Evolutionary conservation across 2,329 filamentous ascomycete genomes (phyloP).

Genomic region (Fusarium sp.): DNA sequence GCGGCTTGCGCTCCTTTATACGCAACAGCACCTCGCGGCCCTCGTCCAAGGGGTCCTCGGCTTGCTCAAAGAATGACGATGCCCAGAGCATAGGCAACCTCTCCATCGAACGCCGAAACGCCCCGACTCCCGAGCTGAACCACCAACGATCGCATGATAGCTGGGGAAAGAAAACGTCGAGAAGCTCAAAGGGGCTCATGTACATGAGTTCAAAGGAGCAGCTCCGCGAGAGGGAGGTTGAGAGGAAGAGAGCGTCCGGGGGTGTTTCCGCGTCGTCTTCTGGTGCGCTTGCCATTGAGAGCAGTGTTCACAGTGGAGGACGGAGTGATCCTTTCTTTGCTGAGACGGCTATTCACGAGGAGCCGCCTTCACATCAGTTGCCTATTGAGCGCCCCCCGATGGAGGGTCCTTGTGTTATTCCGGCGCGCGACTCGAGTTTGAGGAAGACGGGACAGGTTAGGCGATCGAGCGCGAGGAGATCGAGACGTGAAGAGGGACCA

Average conservation of each 20-base stretch:
- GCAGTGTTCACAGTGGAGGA: slow-evolving; percentile 51
- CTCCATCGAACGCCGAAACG: slow-evolving; percentile 69
- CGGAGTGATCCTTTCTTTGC: slow-evolving; percentile 64
- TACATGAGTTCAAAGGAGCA: slow-evolving; percentile 81
- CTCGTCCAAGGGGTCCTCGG: slow-evolving; percentile 68
- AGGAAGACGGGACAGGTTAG: slow-evolving; percentile 67
- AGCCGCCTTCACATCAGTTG: slow-evolving; percentile 53
- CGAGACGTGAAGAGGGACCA: slow-evolving; percentile 59
- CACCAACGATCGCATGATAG: slow-evolving; percentile 70
- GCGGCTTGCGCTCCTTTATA: slow-evolving; percentile 71
- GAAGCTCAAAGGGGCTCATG: slow-evolving; percentile 71
- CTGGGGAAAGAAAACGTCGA: slow-evolving; percentile 69
- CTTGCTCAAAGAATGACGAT: slow-evolving; percentile 68
- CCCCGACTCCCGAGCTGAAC: slow-evolving; percentile 62
- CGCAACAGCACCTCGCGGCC: slow-evolving; percentile 65
- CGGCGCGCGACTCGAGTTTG: slow-evolving; percentile 76
- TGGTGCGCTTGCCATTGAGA: slow-evolving; percentile 54
- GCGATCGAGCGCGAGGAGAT: slow-evolving; percentile 64
- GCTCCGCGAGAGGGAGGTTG: slow-evolving; percentile 71
- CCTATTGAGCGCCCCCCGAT: slow-evolving; percentile 40
- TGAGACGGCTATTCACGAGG: slow-evolving; percentile 68
- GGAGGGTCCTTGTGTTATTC: slow-evolving; percentile 67
- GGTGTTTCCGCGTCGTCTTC: slow-evolving; percentile 37
- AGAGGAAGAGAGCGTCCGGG: slow-evolving; percentile 65
- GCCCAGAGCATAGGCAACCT: slow-evolving; percentile 73